A percentile compares a stretch with the other conserved stretches of the same genome.
These are phyloP conservation scores for Globisporangium apiculatum DNA, from an alignment of 352 stramenopile species.

Conservation along the genomic window DNA sequence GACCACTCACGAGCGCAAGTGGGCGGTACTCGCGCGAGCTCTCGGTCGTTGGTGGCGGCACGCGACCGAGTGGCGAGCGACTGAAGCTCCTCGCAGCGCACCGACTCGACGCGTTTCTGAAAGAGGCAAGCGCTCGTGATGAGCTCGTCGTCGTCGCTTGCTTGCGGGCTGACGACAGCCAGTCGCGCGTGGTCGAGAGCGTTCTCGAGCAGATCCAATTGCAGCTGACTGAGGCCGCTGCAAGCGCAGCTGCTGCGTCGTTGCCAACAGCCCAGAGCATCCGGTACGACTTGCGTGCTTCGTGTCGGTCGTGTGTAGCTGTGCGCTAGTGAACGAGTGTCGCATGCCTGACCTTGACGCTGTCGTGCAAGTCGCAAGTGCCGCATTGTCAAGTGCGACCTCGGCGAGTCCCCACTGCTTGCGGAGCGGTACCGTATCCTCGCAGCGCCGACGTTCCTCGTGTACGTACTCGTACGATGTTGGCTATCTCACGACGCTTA, in stretches of 20 bases:
- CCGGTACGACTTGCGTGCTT: slow-evolving; percentile 2
- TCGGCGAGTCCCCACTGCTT: slow-evolving; percentile 49
- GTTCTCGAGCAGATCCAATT: slow-evolving; percentile 53
- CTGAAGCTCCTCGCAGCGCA: slow-evolving; percentile 30
- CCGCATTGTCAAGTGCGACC: slow-evolving; percentile 63
- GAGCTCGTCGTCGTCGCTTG: slow-evolving; percentile 65
- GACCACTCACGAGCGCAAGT: slow-evolving; percentile 57
- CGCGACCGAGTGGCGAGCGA: slow-evolving; percentile 22
- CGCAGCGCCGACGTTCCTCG: slow-evolving; percentile 65
- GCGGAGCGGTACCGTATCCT: slow-evolving; percentile 61
- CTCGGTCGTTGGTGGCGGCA: slow-evolving; percentile 28
- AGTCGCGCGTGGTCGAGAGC: slow-evolving; percentile 41
- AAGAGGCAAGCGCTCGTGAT: slow-evolving; percentile 23
- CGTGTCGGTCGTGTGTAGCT: background rate
- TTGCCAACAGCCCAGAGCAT: slow-evolving; percentile 1
- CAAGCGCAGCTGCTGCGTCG: background rate
- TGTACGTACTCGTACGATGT: slow-evolving; percentile 23
- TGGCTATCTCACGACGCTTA: background rate
- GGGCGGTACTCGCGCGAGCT: slow-evolving; percentile 71
- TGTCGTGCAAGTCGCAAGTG: slow-evolving; percentile 24
- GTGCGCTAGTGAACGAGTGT: background rate
- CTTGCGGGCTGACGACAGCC: slow-evolving; percentile 51
- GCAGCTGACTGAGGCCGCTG: slow-evolving; percentile 14
- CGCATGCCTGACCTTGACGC: background rate
- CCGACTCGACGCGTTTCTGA: slow-evolving; percentile 48